Percentiles rank a stretch among this genome's conserved stretches.
Evolutionary conservation across 2,329 filamentous ascomycete genomes (phyloP).

Genomic region (Phyllosticta citrichinensis): DNA sequence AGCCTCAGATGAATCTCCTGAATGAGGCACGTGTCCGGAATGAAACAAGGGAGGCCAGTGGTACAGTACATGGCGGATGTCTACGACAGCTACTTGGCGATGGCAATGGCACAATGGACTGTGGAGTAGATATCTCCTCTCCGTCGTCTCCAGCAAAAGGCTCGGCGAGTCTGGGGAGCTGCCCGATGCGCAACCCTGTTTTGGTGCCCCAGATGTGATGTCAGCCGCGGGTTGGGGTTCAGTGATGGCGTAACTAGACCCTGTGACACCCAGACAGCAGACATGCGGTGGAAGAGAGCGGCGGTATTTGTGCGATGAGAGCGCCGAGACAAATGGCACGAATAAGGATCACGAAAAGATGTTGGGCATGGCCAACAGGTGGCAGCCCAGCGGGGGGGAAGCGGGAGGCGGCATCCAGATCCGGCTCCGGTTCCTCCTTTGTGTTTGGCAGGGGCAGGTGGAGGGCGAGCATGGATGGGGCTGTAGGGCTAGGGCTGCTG

Average conservation of each 20-base stretch:
- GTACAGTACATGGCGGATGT: too few species aligned
- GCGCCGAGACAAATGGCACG: neutral
- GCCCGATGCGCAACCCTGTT: neutral
- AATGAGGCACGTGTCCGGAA: neutral
- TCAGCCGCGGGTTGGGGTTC: neutral
- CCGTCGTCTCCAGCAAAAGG: neutral
- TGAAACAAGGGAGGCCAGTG: neutral
- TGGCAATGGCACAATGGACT: too few species aligned
- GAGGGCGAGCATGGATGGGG: neutral
- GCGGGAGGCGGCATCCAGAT: neutral
- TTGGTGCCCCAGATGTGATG: neutral
- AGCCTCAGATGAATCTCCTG: neutral
- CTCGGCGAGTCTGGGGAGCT: neutral
- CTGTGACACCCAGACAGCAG: neutral
- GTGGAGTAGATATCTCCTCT: neutral
- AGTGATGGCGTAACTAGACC: neutral
- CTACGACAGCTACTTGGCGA: too few species aligned
- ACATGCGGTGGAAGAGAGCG: neutral
- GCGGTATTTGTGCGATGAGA: neutral
- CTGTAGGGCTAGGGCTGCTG: neutral
- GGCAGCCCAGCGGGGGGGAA: neutral
- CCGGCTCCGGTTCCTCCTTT: neutral
- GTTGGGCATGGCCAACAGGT: neutral
- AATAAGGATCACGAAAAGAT: neutral
- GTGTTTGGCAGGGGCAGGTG: neutral